These are phyloP conservation scores for Picea abies DNA, from an alignment of 83 land plant genomes.

Conservation along the genomic window DNA sequence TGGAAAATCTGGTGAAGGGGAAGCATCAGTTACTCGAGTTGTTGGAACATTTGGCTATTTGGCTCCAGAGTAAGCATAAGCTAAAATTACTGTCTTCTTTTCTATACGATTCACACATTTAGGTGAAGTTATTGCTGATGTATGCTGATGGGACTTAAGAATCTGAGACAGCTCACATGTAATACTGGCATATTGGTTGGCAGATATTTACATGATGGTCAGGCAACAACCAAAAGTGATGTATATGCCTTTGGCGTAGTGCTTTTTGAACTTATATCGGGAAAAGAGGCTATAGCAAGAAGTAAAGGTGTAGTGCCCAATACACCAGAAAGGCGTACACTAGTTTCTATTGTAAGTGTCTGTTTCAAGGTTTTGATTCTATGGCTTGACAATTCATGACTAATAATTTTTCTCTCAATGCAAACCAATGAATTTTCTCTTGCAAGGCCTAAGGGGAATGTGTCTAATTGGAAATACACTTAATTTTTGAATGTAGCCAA, in stretches of 20 bases:
- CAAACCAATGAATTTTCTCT: not conserved
- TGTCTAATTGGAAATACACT: not conserved
- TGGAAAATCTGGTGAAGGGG: conserved; percentile 53
- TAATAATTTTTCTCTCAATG: not conserved
- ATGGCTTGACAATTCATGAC: not conserved
- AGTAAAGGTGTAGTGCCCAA: conserved; percentile 35
- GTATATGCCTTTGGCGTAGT: conserved; percentile 88
- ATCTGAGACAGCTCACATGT: conserved; percentile 3
- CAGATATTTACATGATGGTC: conserved; percentile 79
- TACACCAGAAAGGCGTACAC: conserved; percentile 68
- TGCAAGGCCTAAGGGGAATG: not conserved
- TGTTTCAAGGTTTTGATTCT: not conserved
- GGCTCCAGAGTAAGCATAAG: conserved; percentile 82
- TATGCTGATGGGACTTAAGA: not conserved
- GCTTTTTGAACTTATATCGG: conserved; percentile 75
- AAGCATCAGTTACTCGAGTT: conserved; percentile 60
- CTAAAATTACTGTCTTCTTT: not conserved
- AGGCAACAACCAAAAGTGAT: conserved; percentile 76
- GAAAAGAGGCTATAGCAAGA: conserved; percentile 65
- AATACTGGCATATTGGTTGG: not conserved
- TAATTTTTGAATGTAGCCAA: not conserved
- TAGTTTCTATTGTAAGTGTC: conserved; percentile 75
- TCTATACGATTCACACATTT: not conserved
- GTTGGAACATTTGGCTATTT: conserved; percentile 91
- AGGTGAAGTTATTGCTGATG: not conserved